Percentiles rank a stretch among this genome's conserved stretches.
phyloP scores from a whole-genome alignment of 192 early-diverging fungal species.

The Powellomyces hirtus region DNA sequence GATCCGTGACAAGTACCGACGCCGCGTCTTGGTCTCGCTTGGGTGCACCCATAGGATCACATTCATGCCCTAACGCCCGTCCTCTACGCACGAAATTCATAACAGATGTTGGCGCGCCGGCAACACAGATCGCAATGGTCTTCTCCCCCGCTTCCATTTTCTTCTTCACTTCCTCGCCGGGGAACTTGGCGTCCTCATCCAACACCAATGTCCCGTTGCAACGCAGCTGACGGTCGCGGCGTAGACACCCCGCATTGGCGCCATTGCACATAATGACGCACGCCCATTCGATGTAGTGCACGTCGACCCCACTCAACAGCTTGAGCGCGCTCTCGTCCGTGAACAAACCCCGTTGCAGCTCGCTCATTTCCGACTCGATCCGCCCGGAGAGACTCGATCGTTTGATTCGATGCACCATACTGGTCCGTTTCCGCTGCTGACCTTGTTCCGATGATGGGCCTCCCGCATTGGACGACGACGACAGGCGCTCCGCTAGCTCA shows the following conservation, averaged over 20 bases:
- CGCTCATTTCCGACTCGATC: not conserved
- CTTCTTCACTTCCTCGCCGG: not conserved
- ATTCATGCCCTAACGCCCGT: conserved; percentile 5
- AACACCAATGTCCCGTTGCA: conserved; percentile 8
- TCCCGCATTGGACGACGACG: not conserved
- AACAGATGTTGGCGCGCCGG: conserved; percentile 4
- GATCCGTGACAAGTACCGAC: conserved; percentile 3
- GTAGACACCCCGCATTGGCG: not conserved
- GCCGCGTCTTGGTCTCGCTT: not conserved
- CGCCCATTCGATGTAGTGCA: conserved; percentile 19
- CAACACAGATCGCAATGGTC: not conserved
- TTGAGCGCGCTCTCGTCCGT: not conserved
- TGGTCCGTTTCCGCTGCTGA: too few relatives aligned
- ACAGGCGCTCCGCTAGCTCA: not conserved
- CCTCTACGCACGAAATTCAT: conserved; percentile 8
- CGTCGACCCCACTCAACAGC: not conserved
- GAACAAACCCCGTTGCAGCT: not conserved
- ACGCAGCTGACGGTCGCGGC: not conserved
- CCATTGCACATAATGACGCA: conserved; percentile 9
- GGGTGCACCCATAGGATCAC: conserved; percentile 2
- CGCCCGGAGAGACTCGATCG: not conserved
- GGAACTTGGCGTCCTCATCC: conserved; percentile 12
- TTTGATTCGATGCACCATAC: not conserved
- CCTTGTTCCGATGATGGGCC: too few relatives aligned
- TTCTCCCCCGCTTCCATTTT: not conserved